Conservation (phyloP, 1,284 basidiomycete species). For the Neotropicomus parvogracilis region DNA sequence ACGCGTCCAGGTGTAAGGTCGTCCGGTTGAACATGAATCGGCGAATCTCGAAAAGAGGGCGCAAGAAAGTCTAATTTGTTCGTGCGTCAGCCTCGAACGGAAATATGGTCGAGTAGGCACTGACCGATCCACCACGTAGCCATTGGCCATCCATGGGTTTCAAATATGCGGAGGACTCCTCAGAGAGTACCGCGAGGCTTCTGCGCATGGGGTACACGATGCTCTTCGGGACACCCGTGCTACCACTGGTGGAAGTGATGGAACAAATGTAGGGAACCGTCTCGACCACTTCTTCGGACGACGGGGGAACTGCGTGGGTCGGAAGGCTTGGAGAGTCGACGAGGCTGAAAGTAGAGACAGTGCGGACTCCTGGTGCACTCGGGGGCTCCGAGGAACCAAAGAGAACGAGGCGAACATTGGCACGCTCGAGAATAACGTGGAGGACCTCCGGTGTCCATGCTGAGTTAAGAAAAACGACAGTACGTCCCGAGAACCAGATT, state of each 20-base stretch:
- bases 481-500: constrained; percentile 30
- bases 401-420: constrained; percentile 21
- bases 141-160: constrained; percentile 30
- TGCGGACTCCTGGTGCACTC: constrained; percentile 8
- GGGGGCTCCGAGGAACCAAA: constrained; percentile 19
- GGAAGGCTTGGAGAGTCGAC: constrained; percentile 11
- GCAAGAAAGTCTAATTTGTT: constrained; percentile 25
- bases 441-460: constrained; percentile 27
- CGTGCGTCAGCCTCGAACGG: background rate
- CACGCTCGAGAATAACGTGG: constrained; percentile 20
- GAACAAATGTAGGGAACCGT: constrained; percentile 25
- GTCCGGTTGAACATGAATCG: constrained; percentile 33
- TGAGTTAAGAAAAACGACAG: constrained; percentile 26
- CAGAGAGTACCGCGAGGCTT: constrained; percentile 24
- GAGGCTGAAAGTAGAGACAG: constrained; percentile 22
- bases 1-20: constrained; percentile 28
- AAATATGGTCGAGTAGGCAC: constrained; percentile 1
- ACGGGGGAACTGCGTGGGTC: constrained; percentile 14
- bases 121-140: constrained; percentile 28
- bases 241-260: constrained; percentile 31
- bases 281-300: constrained; percentile 14
- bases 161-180: constrained; percentile 27
- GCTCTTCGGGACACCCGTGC: constrained; percentile 31
- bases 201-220: constrained; percentile 31
- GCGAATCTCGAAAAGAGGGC: constrained; percentile 31